These are phyloP conservation scores for Nectriaceae sp. DNA, from an alignment of 2,329 filamentous ascomycete species.

Conservation along the genomic window DNA sequence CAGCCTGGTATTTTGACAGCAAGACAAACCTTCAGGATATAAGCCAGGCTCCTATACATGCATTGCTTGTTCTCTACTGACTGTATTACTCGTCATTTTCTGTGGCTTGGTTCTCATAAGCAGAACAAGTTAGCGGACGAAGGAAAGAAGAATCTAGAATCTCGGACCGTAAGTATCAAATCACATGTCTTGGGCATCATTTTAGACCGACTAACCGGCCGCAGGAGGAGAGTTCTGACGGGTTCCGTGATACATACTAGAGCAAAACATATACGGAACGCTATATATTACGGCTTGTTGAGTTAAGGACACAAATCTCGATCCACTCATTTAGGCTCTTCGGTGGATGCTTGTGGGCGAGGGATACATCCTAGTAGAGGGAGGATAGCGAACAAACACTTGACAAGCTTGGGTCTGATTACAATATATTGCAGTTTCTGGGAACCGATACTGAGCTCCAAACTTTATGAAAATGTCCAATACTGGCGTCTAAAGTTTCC, in stretches of 20 bases:
- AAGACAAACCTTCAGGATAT: conserved; percentile 55
- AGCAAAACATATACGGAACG: too few relatives aligned
- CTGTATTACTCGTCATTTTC: conserved; percentile 46
- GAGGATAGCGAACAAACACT: too few relatives aligned
- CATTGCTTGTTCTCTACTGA: conserved; percentile 51
- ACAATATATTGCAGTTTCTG: too few relatives aligned
- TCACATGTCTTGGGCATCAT: neutral
- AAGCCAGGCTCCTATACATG: conserved; percentile 57
- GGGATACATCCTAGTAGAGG: too few relatives aligned
- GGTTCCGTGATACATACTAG: conserved; percentile 41
- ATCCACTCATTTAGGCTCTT: too few relatives aligned
- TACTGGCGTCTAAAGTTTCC: too few relatives aligned
- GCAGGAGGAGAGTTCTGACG: conserved; percentile 29
- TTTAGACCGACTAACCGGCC: conserved; percentile 8
- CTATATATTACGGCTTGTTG: too few relatives aligned
- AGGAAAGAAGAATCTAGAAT: conserved; percentile 55
- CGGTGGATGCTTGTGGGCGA: too few relatives aligned
- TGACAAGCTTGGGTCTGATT: too few relatives aligned
- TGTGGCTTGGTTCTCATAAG: conserved; percentile 43
- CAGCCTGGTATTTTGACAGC: conserved; percentile 67
- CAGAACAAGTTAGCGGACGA: conserved; percentile 54
- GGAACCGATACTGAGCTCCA: too few relatives aligned
- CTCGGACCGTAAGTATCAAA: conserved; percentile 45
- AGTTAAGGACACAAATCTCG: too few relatives aligned
- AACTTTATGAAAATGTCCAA: too few relatives aligned